These are phyloP conservation scores for Solanum appendiculatum DNA, from an alignment of 257 asterid genomes.

Conservation along the genomic window DNA sequence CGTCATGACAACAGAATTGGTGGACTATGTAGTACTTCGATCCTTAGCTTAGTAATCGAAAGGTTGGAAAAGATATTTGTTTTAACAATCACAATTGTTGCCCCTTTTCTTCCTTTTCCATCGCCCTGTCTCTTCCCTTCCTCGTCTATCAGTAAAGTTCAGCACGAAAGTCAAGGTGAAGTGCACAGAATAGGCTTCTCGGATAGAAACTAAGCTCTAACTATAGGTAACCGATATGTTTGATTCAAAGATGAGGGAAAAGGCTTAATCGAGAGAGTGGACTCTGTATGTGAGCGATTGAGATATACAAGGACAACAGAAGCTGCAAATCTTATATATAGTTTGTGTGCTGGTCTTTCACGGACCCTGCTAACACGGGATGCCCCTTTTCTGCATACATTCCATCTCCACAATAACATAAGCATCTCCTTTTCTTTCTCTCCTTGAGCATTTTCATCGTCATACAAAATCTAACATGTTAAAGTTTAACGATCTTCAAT, in stretches of 20 bases:
- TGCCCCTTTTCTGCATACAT: neutral
- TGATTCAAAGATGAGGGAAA: neutral
- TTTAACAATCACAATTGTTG: neutral
- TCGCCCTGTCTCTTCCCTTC: neutral
- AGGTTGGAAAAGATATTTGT: neutral
- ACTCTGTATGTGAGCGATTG: too few species aligned
- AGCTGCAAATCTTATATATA: neutral
- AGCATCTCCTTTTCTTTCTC: neutral
- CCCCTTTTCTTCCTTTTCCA: neutral
- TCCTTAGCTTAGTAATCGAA: neutral
- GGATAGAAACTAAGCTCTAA: neutral
- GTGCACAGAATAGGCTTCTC: neutral
- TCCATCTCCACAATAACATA: neutral
- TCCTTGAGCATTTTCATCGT: neutral
- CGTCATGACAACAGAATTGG: neutral
- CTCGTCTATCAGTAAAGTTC: neutral
- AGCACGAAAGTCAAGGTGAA: neutral
- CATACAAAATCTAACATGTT: neutral
- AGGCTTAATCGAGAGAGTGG: neutral
- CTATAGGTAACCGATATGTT: neutral
- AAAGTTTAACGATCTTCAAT: neutral
- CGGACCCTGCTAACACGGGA: neutral
- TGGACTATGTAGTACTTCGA: neutral
- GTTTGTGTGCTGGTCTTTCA: neutral
- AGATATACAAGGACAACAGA: neutral